Evolutionary conservation across 2,329 filamentous ascomycete genomes (phyloP), one percentile per base, ranked within the genome.

Genomic region (Fusarium phyllophilum): DNA sequence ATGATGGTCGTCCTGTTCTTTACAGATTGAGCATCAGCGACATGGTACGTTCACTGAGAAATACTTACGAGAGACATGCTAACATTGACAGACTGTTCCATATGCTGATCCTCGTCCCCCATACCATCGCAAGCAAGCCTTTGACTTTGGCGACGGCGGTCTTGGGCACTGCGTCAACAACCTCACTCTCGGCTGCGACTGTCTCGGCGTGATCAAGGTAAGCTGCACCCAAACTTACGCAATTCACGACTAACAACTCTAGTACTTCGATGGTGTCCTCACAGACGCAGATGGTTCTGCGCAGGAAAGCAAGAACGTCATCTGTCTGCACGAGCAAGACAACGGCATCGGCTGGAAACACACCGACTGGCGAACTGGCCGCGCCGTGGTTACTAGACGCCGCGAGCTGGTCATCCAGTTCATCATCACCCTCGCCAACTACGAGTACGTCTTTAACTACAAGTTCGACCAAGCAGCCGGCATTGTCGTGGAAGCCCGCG

Each of bases 301-400:
- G 2, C 48, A 90, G 87, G 77, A 73, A 10, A 73, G 74, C n/a
- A 90, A 90, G 74, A 81, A 83, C 33, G 90, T 90, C 4, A 83
- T 93, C 44, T 94, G 92, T 71, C 83, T 93, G 5, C 92, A 94
- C 76, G 92, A 94, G 80, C 88, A 92, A 76, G 92, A 94, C 77
- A 88, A 89, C 70, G 92, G 92, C 5, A 91, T 94, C 54, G 85
- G 88, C 29, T 93, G 91, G 90, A 93, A 93, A 78, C 92, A 93
- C 82, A 88, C 90, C 29, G 92, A 93, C 81, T 91, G 86, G 81
- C 86, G 91, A n/a, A 93, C 90, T 0, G 85, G 85, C 15, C 85
- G 88, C 15, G 89, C 90, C 0, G 88, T 89, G 1, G 89, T 92
- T 0, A 87, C 88, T 1, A 85, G 92, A 10, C 84, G 86, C 64